These are phyloP conservation scores for Xylaria acuta DNA, from an alignment of 495 filamentous ascomycete genomes.

Conservation along the genomic window DNA sequence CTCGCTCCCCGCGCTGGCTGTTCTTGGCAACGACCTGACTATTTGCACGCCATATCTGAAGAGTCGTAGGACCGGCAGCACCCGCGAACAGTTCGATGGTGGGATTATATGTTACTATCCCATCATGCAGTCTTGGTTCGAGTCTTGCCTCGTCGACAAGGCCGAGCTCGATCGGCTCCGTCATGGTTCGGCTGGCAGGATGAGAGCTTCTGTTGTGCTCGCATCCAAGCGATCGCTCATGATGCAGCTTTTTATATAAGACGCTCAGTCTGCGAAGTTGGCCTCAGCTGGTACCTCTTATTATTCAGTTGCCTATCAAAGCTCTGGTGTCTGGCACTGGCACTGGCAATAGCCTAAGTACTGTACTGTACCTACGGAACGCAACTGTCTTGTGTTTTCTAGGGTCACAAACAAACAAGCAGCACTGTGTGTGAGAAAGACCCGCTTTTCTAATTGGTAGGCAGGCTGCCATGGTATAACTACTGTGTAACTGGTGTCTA, in stretches of 20 bases:
- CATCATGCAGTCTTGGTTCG: constrained; percentile 40
- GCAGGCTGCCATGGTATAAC: not conserved
- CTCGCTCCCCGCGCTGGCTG: constrained; percentile 54
- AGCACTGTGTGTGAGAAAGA: not conserved
- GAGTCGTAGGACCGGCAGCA: constrained; percentile 70
- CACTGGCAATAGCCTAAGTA: no score
- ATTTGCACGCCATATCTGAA: constrained; percentile 65
- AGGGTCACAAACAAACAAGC: not conserved
- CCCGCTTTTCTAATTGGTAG: constrained; percentile 17
- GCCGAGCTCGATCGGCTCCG: constrained; percentile 41
- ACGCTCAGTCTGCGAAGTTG: not conserved
- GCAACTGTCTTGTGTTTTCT: not conserved
- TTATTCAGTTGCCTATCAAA: not conserved
- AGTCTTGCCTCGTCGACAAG: constrained; percentile 54
- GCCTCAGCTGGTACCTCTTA: not conserved
- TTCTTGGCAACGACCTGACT: constrained; percentile 54
- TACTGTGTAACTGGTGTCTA: not conserved
- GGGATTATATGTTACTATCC: constrained; percentile 75
- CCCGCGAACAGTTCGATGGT: constrained; percentile 82
- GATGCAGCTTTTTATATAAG: constrained; percentile 16
- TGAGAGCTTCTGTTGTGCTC: constrained; percentile 13
- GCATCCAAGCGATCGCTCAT: constrained; percentile 30
- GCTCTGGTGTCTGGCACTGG: not conserved
- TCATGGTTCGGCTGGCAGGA: constrained; percentile 34
- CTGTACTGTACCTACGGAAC: not conserved